These are phyloP conservation scores for Macrotyloma uniflorum DNA, from an alignment of 306 rosid species.

Conservation along the genomic window DNA sequence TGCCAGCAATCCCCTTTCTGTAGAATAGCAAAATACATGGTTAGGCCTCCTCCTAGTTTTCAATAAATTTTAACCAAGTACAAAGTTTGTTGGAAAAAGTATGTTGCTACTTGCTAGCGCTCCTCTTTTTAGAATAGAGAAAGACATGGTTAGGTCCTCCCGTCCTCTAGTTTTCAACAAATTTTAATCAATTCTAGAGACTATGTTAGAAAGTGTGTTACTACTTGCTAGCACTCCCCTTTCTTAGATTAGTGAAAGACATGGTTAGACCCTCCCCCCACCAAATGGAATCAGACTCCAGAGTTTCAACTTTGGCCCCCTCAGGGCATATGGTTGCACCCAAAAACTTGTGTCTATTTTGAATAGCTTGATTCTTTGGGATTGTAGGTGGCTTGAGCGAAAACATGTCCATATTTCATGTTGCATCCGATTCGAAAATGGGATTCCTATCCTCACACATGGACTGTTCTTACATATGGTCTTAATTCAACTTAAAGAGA, in stretches of 20 bases:
- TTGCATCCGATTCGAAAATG: conserved; percentile 9
- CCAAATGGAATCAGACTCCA: background rate
- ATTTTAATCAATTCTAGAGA: too few relatives aligned
- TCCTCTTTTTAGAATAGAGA: background rate
- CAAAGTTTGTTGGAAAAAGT: too few relatives aligned
- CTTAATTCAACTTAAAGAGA: conserved; percentile 17
- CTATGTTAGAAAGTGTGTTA: too few relatives aligned
- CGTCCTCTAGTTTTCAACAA: too few relatives aligned
- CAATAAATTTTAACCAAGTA: too few relatives aligned
- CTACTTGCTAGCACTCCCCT: too few relatives aligned
- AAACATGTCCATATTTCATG: background rate
- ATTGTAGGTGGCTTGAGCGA: background rate
- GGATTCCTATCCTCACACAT: conserved; percentile 17
- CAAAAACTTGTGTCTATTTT: background rate
- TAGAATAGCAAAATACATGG: background rate
- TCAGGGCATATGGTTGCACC: background rate
- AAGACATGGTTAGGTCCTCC: background rate
- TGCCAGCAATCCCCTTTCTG: background rate
- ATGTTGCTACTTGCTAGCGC: background rate
- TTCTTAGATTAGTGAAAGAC: too few relatives aligned
- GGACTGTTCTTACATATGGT: background rate
- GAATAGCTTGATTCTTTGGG: background rate
- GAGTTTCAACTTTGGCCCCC: background rate
- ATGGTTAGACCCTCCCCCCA: too few relatives aligned
- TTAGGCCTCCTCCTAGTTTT: background rate